These are phyloP conservation scores for Geranium brycei DNA, from an alignment of 345 rosid species.

Conservation along the genomic window DNA sequence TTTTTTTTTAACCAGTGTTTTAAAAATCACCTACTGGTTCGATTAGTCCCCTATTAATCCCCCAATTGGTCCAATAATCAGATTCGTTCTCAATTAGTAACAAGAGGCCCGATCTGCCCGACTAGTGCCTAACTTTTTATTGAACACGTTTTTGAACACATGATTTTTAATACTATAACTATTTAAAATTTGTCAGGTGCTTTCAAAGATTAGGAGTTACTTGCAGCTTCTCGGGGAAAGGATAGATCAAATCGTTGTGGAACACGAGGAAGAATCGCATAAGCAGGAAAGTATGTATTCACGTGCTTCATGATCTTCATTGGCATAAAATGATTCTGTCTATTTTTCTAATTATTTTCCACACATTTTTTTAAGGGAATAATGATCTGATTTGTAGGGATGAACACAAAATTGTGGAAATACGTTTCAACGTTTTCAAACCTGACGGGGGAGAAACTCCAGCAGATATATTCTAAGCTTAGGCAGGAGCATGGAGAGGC, in stretches of 20 bases:
- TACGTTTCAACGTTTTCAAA: conserved; percentile 92
- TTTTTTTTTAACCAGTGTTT: neutral
- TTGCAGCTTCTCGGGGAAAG: conserved; percentile 79
- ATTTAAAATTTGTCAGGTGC: conserved; percentile 40
- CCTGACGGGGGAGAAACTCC: conserved; percentile 76
- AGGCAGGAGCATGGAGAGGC: conserved; percentile 69
- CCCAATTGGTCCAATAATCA: too few relatives aligned
- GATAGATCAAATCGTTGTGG: conserved; percentile 69
- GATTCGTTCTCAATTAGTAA: too few relatives aligned
- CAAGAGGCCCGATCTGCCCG: too few relatives aligned
- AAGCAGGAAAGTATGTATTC: conserved; percentile 72
- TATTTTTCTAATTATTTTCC: neutral
- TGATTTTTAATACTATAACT: too few relatives aligned
- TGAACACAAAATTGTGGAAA: conserved; percentile 80
- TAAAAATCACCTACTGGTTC: too few relatives aligned
- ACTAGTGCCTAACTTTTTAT: too few relatives aligned
- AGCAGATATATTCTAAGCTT: conserved; percentile 83
- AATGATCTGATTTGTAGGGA: conserved; percentile 38
- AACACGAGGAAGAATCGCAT: conserved; percentile 51
- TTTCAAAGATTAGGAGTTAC: conserved; percentile 80
- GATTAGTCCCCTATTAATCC: too few relatives aligned
- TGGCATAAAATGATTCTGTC: neutral
- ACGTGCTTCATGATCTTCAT: conserved; percentile 1
- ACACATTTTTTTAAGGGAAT: neutral
- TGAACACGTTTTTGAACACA: too few relatives aligned